phyloP scores from a whole-genome alignment of 192 early-diverging fungal species.

The Gryganskiella cystojenkinii region DNA sequence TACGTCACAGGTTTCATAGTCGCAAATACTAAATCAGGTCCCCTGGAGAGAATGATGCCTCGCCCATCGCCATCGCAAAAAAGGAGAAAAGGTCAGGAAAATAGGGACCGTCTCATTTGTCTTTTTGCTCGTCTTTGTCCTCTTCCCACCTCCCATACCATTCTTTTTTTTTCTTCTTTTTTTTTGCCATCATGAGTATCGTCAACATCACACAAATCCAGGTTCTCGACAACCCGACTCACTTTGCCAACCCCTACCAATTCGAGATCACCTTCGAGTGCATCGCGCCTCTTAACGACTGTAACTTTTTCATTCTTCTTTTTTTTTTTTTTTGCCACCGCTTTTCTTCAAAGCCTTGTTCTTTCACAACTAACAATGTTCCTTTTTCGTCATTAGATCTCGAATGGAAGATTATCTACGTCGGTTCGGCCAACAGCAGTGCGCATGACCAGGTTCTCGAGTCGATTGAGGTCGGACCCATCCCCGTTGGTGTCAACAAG shows the following conservation, averaged over 20 bases:
- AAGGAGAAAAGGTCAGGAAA: too few species aligned
- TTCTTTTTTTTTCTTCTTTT: background rate
- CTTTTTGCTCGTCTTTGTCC: background rate
- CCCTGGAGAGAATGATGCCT: too few species aligned
- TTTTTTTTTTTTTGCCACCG: background rate
- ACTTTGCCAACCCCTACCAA: constrained; percentile 83
- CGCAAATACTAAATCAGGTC: too few species aligned
- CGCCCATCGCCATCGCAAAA: too few species aligned
- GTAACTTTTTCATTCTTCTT: constrained; percentile 57
- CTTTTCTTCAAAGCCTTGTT: too few species aligned
- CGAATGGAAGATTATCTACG: constrained; percentile 98
- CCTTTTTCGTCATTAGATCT: constrained; percentile 70
- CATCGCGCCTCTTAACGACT: constrained; percentile 84
- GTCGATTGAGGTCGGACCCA: constrained; percentile 94
- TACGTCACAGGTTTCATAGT: too few species aligned
- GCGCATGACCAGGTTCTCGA: constrained; percentile 94
- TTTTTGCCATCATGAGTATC: constrained; percentile 70
- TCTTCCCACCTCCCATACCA: background rate
- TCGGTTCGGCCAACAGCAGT: constrained; percentile 87
- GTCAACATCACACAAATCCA: constrained; percentile 85
- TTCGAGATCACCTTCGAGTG: constrained; percentile 99
- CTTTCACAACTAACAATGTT: background rate
- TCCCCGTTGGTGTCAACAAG: constrained; percentile 94
- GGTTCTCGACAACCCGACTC: constrained; percentile 87
- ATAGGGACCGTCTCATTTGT: background rate